These are phyloP conservation scores for Chrysosporium keratinophilum DNA, from an alignment of 2,329 filamentous ascomycete species.

Conservation along the genomic window DNA sequence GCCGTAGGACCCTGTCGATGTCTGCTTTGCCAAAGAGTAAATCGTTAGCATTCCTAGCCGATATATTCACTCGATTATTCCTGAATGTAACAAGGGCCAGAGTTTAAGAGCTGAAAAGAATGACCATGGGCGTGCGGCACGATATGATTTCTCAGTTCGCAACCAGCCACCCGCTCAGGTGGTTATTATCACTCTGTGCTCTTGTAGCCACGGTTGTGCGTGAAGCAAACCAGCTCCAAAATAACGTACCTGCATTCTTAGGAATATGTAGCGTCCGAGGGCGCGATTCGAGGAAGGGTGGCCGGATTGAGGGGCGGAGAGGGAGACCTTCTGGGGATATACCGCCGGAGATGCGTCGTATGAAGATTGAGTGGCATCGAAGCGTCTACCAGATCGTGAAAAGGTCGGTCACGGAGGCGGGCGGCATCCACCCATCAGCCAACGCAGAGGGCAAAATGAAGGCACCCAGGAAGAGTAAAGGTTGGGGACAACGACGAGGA, in stretches of 20 bases:
- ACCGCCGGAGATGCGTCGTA: conserved; percentile 25
- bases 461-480: not conserved
- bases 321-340: conserved; percentile 21
- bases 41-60: conserved; percentile 11
- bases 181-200: not conserved
- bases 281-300: conserved; percentile 9
- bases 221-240: not conserved
- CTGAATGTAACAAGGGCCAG: not conserved
- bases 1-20: conserved; percentile 34
- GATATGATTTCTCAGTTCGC: not conserved
- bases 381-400: conserved; percentile 25
- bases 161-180: not conserved
- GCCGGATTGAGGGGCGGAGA: conserved; percentile 21
- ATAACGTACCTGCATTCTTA: conserved; percentile 12
- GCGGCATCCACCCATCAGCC: conserved; percentile 5
- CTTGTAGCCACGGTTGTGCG: not conserved
- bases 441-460: not conserved
- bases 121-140: not conserved
- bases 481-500: not conserved
- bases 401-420: conserved; percentile 12
- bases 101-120: not conserved
- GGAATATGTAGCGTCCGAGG: not conserved
- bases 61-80: not conserved
- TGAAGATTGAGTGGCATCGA: conserved; percentile 31
- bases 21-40: conserved; percentile 23